These are phyloP conservation scores for Pseudogymnoascus sp. DNA, from an alignment of 2,329 filamentous ascomycete genomes.

Conservation along the genomic window DNA sequence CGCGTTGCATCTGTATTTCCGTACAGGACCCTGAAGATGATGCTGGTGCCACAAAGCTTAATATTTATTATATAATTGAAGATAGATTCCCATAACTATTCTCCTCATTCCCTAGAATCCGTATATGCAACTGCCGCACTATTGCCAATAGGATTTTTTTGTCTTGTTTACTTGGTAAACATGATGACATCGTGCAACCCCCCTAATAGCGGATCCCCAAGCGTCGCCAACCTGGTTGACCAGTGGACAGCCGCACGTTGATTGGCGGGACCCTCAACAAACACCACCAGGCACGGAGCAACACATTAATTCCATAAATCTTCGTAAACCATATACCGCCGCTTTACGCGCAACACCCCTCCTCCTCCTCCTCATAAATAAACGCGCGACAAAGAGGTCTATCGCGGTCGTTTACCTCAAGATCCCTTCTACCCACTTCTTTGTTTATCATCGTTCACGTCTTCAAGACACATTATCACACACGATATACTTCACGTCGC, in stretches of 20 bases:
- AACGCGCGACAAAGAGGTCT: not conserved
- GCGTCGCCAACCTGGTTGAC: conserved; percentile 3
- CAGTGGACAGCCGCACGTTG: not conserved
- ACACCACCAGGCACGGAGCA: conserved; percentile 1
- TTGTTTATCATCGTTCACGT: not conserved
- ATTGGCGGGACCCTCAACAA: conserved; percentile 4
- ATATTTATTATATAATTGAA: not conserved
- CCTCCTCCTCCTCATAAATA: not conserved
- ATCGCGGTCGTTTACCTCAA: not conserved
- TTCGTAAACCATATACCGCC: conserved; percentile 2
- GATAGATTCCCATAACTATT: not conserved
- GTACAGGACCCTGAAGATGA: not conserved
- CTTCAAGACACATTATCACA: not conserved
- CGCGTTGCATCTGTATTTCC: not conserved
- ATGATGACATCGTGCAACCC: conserved; percentile 4
- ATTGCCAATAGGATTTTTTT: not conserved
- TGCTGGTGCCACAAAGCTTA: not conserved
- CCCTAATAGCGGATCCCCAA: conserved; percentile 1
- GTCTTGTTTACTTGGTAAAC: not conserved
- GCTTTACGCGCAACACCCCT: conserved; percentile 1
- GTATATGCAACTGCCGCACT: not conserved
- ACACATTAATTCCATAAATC: conserved; percentile 7
- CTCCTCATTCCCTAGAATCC: not conserved
- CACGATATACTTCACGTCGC: not conserved
- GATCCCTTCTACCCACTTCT: not conserved